Evolutionary conservation across 2,329 filamentous ascomycete genomes (phyloP).

Genomic region (Botryotinia calthae): DNA sequence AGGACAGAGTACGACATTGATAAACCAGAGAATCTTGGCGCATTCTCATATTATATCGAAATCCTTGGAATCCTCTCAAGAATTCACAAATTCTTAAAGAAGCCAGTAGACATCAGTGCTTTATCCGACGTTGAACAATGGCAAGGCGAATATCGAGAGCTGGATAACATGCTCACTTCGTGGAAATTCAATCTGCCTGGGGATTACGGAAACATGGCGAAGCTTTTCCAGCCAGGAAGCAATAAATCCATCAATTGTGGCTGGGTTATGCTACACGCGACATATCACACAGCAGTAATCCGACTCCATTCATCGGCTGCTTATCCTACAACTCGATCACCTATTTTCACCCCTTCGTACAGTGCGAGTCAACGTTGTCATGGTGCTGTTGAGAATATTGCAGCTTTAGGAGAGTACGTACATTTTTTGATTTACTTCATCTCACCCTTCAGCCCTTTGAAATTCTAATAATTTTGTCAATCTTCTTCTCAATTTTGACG

Average conservation of each 20-base stretch:
- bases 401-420: slow-evolving; percentile 67
- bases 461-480: background rate
- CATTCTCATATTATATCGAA: slow-evolving; percentile 88
- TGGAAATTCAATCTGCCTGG: slow-evolving; percentile 83
- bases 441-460: background rate
- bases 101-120: slow-evolving; percentile 83
- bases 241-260: slow-evolving; percentile 73
- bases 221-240: slow-evolving; percentile 67
- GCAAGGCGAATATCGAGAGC: slow-evolving; percentile 81
- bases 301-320: slow-evolving; percentile 88
- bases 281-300: slow-evolving; percentile 87
- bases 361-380: slow-evolving; percentile 81
- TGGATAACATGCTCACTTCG: slow-evolving; percentile 73
- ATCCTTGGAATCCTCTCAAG: slow-evolving; percentile 82
- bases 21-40: slow-evolving; percentile 76
- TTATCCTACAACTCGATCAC: slow-evolving; percentile 84
- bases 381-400: slow-evolving; percentile 78
- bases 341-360: slow-evolving; percentile 86
- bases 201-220: slow-evolving; percentile 81
- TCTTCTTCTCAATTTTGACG: background rate
- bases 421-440: background rate
- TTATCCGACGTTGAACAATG: slow-evolving; percentile 83
- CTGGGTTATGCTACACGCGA: slow-evolving; percentile 74
- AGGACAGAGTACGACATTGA: slow-evolving; percentile 62
- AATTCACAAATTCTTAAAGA: slow-evolving; percentile 85